Base-by-base conservation (phyloP, 2,329 filamentous ascomycete species). In the Cryphonectria parasitica region DNA sequence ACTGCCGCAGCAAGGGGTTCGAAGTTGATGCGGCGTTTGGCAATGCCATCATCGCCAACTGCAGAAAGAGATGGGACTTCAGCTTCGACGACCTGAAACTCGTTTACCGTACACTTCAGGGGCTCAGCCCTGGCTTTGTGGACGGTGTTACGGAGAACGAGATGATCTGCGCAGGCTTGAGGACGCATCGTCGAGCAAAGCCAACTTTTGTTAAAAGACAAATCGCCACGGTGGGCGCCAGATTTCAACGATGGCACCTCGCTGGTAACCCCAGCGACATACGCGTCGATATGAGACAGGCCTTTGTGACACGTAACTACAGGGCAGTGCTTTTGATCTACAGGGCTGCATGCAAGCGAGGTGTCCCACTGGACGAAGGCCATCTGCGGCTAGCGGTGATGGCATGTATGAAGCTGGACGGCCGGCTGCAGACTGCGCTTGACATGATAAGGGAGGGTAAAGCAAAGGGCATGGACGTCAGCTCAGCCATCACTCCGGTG, bases 371-470 rank as follows among this genome's bases (percentile, higher is more conserved):
- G 71, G 82, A 80, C 39, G 74, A 75, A 3, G 79, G 81, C 34
- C 85, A 83, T 67, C 78, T 88, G 19, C 81, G 83, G n/a, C 77
- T 87, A 6, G 85, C 83, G 11, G 82, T 88, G 11, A 74, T 81
- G 13, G 84, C 85, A 1, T 78, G 81, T 19, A 74, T 87, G 66
- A 77, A 76, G 22, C 62, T 75, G 22, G 76, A 75, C 3, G 69
- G 75, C 3, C 74, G 77, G 60, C 70, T 79, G 64, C 70, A 75
- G 63, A 63, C 75, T 28, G 84, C 85, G 1, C 76, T 80, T 25
- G 74, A 73, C 0, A 76, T 88, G 22, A 79, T 88, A 7, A 75
- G 75, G 7, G 74, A 76, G 41, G 83, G 84, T 0, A 78, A 83
- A 49, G 66, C 73, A 1, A 75, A 79, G 15, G 85, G 84, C 5